Evolutionary conservation across 2,329 filamentous ascomycete genomes (phyloP).

Genomic region (Aureobasidium subglaciale): DNA sequence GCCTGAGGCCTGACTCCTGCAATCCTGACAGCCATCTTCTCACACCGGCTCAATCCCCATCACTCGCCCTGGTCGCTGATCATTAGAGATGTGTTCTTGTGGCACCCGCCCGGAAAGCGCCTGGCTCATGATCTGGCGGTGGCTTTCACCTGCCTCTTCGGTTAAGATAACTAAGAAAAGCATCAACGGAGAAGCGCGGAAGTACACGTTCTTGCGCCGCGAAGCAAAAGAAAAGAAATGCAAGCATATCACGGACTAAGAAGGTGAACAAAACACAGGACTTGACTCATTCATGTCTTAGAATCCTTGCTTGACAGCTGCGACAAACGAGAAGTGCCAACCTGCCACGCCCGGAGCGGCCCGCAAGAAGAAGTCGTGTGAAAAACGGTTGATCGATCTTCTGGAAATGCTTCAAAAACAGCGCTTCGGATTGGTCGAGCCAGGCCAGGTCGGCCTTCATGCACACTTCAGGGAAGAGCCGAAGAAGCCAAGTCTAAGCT

Average conservation of each 20-base stretch:
- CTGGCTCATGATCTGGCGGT: conserved; percentile 1
- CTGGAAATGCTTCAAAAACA: conserved; percentile 15
- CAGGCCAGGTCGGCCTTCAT: background rate
- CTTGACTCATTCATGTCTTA: conserved; percentile 5
- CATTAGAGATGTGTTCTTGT: conserved; percentile 9
- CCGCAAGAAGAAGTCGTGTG: conserved; percentile 14
- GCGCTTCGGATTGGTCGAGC: conserved; percentile 8
- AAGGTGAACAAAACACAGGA: background rate
- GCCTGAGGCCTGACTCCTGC: conserved; percentile 9
- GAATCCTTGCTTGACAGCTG: conserved; percentile 11
- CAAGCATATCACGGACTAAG: background rate
- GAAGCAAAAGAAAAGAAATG: background rate
- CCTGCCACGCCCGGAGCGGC: conserved; percentile 17
- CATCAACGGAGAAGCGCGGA: conserved; percentile 4
- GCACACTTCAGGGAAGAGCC: conserved; percentile 14
- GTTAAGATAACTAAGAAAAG: conserved; percentile 8
- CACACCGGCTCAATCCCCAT: background rate
- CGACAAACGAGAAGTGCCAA: conserved; percentile 14
- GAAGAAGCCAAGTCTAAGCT: conserved; percentile 12
- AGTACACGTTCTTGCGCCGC: background rate
- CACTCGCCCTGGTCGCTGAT: conserved; percentile 5
- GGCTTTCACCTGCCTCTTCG: conserved; percentile 9
- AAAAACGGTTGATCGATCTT: conserved; percentile 17
- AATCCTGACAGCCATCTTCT: conserved; percentile 9
- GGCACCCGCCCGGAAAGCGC: conserved; percentile 7